Evolutionary conservation across 2,329 filamentous ascomycete genomes (phyloP).

Genomic region (Trichoderma breve): DNA sequence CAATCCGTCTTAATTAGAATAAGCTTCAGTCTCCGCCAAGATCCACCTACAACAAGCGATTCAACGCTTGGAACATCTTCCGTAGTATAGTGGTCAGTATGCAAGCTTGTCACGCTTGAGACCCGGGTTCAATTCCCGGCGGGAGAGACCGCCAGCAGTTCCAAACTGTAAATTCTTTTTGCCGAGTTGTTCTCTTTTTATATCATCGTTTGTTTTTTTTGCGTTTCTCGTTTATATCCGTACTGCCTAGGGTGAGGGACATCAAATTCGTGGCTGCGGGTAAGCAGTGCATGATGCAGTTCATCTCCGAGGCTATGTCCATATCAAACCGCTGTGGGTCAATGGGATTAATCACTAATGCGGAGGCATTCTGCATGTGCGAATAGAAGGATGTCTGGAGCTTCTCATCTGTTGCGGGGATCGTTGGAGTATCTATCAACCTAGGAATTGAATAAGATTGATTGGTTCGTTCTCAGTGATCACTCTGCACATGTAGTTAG

Average conservation of each 20-base stretch:
- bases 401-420: neutral
- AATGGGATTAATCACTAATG: neutral
- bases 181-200: neutral
- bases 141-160: neutral
- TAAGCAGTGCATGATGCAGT: neutral
- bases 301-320: neutral
- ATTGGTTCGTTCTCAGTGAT: neutral
- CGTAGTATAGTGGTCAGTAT: conserved; percentile 20
- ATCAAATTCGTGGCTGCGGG: neutral
- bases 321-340: neutral
- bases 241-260: neutral
- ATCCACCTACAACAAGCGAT: conserved; percentile 9
- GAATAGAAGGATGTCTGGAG: neutral
- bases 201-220: neutral
- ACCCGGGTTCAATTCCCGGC: conserved; percentile 19
- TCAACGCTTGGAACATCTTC: conserved; percentile 3
- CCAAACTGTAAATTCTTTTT: neutral
- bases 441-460: neutral
- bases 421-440: neutral
- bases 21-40: neutral
- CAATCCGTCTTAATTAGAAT: neutral
- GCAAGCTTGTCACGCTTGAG: conserved; percentile 20
- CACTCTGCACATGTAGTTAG: neutral
- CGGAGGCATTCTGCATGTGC: neutral
- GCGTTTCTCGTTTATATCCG: neutral